Conservation (phyloP, 148 eudicot genomes). For the Camellia lanceoleosa region DNA sequence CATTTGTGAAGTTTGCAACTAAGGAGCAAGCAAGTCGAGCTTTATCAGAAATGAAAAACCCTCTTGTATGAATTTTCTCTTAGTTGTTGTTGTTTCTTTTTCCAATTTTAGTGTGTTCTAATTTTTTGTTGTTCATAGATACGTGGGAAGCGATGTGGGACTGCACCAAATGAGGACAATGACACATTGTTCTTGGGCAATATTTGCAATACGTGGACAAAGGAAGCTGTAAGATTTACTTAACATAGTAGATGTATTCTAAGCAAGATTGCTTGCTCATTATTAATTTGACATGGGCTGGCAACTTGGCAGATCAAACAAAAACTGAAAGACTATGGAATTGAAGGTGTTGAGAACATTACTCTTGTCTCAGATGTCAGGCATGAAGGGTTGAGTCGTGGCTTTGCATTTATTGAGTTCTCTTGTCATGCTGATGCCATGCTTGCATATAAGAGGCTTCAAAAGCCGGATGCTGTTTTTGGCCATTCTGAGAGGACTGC, state of each 20-base stretch:
- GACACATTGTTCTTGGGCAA: slow-evolving; percentile 80
- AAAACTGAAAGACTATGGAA: slow-evolving; percentile 65
- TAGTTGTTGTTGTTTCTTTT: background rate
- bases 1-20: slow-evolving; percentile 76
- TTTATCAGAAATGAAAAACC: slow-evolving; percentile 71
- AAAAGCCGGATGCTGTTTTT: slow-evolving; percentile 73
- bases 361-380: slow-evolving; percentile 71
- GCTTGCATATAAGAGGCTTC: slow-evolving; percentile 85
- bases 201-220: slow-evolving; percentile 89
- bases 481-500: slow-evolving; percentile 84
- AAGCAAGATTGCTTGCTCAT: background rate
- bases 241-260: background rate
- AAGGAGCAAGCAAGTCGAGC: slow-evolving; percentile 75
- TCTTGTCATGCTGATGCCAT: slow-evolving; percentile 84
- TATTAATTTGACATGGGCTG: slow-evolving; percentile 14
- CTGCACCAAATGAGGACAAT: slow-evolving; percentile 81
- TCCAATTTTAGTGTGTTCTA: background rate
- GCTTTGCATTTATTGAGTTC: slow-evolving; percentile 81
- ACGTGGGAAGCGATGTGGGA: slow-evolving; percentile 74
- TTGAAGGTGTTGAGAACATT: slow-evolving; percentile 63
- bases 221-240: slow-evolving; percentile 67
- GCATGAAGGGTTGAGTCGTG: slow-evolving; percentile 82
- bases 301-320: slow-evolving; percentile 71
- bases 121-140: slow-evolving; percentile 38
- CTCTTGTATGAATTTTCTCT: slow-evolving; percentile 49